These are phyloP conservation scores for Sanghuangporus sanghuang DNA, from an alignment of 1,284 basidiomycete genomes.

Conservation along the genomic window DNA sequence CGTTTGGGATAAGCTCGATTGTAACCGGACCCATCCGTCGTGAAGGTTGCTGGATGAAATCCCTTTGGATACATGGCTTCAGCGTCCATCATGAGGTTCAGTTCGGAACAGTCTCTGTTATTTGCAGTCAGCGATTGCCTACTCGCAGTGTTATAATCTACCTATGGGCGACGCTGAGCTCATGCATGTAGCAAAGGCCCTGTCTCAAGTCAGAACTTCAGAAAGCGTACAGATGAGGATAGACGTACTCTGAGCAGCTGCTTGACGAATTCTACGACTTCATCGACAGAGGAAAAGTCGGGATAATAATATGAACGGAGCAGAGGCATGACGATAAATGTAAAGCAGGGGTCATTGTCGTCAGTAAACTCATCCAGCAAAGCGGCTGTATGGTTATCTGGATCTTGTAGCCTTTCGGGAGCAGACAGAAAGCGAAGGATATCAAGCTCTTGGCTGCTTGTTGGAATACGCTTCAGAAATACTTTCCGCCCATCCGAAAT, in stretches of 20 bases:
- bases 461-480: slow-evolving; percentile 4
- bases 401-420: background rate
- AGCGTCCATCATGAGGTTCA: slow-evolving; percentile 28
- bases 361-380: background rate
- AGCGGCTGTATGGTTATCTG: slow-evolving; percentile 7
- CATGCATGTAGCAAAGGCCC: slow-evolving; percentile 2
- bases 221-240: background rate
- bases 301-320: slow-evolving; percentile 7
- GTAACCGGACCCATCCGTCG: slow-evolving; percentile 14
- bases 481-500: background rate
- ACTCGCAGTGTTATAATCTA: background rate
- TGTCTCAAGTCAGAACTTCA: background rate
- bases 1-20: background rate
- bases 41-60: slow-evolving; percentile 17
- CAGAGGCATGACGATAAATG: slow-evolving; percentile 11
- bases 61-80: slow-evolving; percentile 24
- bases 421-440: slow-evolving; percentile 15
- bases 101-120: background rate
- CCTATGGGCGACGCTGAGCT: slow-evolving; percentile 3
- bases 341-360: background rate
- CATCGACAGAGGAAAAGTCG: background rate
- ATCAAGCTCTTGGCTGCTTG: slow-evolving; percentile 15
- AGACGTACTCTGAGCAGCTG: slow-evolving; percentile 8
- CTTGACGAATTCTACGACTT: slow-evolving; percentile 9
- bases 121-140: background rate